Base-by-base conservation (phyloP, 805 yeast species). In the Kregervanrija fluxuum region DNA sequence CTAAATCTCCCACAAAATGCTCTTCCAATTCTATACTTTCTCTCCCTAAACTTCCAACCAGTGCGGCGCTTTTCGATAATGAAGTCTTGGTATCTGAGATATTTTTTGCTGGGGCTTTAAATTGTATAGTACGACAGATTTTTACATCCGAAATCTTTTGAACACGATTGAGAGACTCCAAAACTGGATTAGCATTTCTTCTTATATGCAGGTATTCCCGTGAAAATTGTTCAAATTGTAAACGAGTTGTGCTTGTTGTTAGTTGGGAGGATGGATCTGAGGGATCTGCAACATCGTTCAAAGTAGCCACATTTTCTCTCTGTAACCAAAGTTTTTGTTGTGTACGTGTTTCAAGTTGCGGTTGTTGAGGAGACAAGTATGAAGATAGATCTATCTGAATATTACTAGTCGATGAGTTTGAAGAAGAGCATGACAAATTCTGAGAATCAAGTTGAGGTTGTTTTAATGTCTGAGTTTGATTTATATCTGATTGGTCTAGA, bases 301-400 rank as follows among this genome's bases (percentile, higher is more conserved):
- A 66, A 2, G 86, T 79, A 54, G 77, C 82, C 30, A 60, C 46
- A 42, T 57, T 60, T 52, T 85, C 91, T 51, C 91, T 69, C 60
- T 85, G 95, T 32, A 87, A 66, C 95, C 95, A 86, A 42, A 88
- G 70, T 49, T 81, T 75, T 57, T 85, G 93, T 57, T 87, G 95
- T 0, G 95, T 85, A 64, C 95, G 71, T 1, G 86, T 79, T 48
- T 80, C 85, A 30, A 67, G 59, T 42, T 66, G 67, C 0, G 64
- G 62, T 48, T 45, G 62, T 52, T 49, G 54, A 42, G 48, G 64
- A 65, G 44, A 74, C 54, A 56, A 68, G 71, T 35, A 55, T 1
- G 55, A 49, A 14, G 50, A 48, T 39, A 55, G 47, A 33, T 50
- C 53, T 30, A 50, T 35, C 13, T 48, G 42, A 11, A 22, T 22